A percentile compares a stretch with the other conserved stretches of the same genome.
These are phyloP conservation scores for Trametes polyzona DNA, from an alignment of 1,284 basidiomycete species.

Conservation along the genomic window DNA sequence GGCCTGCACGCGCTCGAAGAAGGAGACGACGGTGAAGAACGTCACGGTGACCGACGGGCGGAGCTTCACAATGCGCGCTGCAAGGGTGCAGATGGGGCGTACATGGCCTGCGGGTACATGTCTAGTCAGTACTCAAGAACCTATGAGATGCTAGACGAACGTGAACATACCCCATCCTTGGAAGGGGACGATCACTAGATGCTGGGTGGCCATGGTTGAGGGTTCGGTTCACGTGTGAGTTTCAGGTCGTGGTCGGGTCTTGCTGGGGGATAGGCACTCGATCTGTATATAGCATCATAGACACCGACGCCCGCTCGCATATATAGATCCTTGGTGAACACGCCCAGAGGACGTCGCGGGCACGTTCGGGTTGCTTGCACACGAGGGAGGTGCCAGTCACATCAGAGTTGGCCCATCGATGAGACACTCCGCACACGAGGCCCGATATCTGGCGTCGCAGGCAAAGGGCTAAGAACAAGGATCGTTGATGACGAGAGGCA, in stretches of 20 bases:
- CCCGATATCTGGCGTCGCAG: too few species aligned
- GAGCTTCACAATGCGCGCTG: conserved; percentile 1
- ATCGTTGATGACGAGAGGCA: too few species aligned
- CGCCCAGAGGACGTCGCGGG: too few species aligned
- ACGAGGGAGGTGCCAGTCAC: too few species aligned
- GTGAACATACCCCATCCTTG: background rate
- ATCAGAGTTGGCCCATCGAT: too few species aligned
- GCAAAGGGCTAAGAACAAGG: too few species aligned
- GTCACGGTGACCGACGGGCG: background rate
- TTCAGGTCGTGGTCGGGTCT: background rate
- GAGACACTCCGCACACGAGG: too few species aligned
- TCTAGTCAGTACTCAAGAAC: background rate
- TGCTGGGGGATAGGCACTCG: too few species aligned
- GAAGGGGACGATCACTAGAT: conserved; percentile 3
- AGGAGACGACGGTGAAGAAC: background rate
- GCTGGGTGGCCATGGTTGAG: background rate
- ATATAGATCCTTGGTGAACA: too few species aligned
- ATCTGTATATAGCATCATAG: too few species aligned
- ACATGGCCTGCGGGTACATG: background rate
- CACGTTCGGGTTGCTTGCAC: too few species aligned
- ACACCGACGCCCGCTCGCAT: too few species aligned
- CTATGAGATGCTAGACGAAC: background rate
- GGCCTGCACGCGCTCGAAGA: background rate
- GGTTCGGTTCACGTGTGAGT: background rate
- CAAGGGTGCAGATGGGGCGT: conserved; percentile 8